Evolutionary conservation across 2,329 filamentous ascomycete genomes (phyloP), one percentile per base, ranked within the genome.

Genomic region (Plectosphaerella sp.): DNA sequence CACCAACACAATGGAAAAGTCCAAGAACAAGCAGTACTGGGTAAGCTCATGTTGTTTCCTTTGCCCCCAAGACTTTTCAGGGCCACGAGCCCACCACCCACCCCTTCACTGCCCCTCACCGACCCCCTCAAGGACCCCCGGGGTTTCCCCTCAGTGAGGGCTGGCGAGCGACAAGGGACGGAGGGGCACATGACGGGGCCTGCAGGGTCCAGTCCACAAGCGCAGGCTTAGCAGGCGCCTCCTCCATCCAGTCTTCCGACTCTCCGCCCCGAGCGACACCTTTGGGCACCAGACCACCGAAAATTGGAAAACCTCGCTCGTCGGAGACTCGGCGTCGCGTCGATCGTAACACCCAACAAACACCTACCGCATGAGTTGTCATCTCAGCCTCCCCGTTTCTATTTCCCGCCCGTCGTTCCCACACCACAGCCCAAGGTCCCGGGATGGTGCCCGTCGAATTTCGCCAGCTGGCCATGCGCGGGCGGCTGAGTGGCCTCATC

Each of bases 11-110:
- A 48, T 49, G 57, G 61, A 63, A 51, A 58, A 61, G 14, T 51
- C 53, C 58, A 59, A 64, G 52, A 61, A 64, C 52, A 74, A 78
- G 61, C 79, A 80, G 65, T 67, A 76, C 57, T 78, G 76, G 75
- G 75, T 79, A 66, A 62, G 71, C 67, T 52, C 48, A 47, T 52
- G 22, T 33, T 43, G 41, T 48, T 48, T 28, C 25, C n/a, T 9
- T 11, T 25, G 42, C 35, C 35, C 14, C 5, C 12, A 20, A 35
- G 28, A 15, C 18, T 36, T 22, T 41, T 49, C 50, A 22, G 43
- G 3, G 43, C 10, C 43, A 39, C 37, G 18, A 46, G 36, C 16
- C 47, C 43, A 20, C 37, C n/a, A 20, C 48, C 37, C n/a, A 20
- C 48, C 16, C 5, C 22, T 15, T 28, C 20, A 18, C 35, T 16